Percentiles rank a stretch among this genome's conserved stretches.
Conservation (phyloP, 768 basidiomycete species). For the Russula earlei region DNA sequence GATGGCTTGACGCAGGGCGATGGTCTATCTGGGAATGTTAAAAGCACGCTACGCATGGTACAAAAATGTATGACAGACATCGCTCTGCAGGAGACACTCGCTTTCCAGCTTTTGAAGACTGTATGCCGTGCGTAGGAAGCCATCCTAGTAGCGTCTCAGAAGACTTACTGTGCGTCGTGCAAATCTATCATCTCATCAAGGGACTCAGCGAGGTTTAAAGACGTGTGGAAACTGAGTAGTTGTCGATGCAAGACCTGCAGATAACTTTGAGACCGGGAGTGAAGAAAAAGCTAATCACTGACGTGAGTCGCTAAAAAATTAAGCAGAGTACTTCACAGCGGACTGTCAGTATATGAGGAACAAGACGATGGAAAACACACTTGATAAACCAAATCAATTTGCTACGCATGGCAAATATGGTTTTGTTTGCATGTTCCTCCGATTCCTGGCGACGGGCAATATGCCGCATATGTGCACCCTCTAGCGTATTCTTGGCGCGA, state of each 20-base stretch:
- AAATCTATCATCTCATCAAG: slow-evolving; percentile 68
- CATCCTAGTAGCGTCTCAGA: neutral
- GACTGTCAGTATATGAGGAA: neutral
- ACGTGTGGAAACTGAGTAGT: slow-evolving; percentile 48
- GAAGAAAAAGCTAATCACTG: slow-evolving; percentile 17
- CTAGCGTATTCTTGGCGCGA: slow-evolving; percentile 61
- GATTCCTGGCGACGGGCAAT: slow-evolving; percentile 26
- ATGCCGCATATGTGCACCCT: slow-evolving; percentile 59
- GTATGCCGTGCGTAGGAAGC: neutral
- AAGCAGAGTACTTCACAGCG: slow-evolving; percentile 42
- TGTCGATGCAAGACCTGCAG: slow-evolving; percentile 59
- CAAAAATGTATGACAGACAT: slow-evolving; percentile 33
- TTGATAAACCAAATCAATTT: slow-evolving; percentile 80
- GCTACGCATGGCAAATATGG: slow-evolving; percentile 67
- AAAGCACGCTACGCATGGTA: neutral
- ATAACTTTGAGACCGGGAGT: neutral
- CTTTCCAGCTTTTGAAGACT: slow-evolving; percentile 54
- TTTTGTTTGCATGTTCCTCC: slow-evolving; percentile 44
- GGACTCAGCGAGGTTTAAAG: slow-evolving; percentile 44
- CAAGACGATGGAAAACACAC: slow-evolving; percentile 34
- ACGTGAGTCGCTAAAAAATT: slow-evolving; percentile 72
- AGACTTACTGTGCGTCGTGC: slow-evolving; percentile 60
- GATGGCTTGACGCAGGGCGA: slow-evolving; percentile 54
- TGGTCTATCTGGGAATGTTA: slow-evolving; percentile 37
- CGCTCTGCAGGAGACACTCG: slow-evolving; percentile 53